Evolutionary conservation across 352 stramenopile genomes (phyloP), one percentile per base, ranked within the genome.

Genomic region (Phytophthora foliorum): DNA sequence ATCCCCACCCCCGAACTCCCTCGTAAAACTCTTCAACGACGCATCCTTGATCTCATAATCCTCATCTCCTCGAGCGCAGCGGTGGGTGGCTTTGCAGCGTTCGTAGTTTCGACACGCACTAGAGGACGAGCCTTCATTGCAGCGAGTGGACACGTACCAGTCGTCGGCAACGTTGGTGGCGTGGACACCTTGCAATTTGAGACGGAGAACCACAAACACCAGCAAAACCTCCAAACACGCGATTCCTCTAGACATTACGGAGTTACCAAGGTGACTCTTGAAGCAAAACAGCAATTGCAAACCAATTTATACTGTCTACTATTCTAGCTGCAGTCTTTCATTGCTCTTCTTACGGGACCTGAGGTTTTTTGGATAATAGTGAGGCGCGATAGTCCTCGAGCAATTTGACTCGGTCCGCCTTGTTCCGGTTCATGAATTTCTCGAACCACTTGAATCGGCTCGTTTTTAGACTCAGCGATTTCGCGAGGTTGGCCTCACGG

Each of bases 11-110:
- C 57, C 65, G 76, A 98, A 99, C 21, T 82, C 55, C 61, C 96
- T 82, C 42, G 87, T 88, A 39, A 86, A 98, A 73, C 96, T 95
- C 39, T 75, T 70, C 1, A 83, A 82, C 10, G 57, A 63, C 3
- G 79, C 91, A 9, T 74, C 71, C 11, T 74, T 83, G 54, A 98
- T 89, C 50, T 95, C 81, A 60, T 98, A 99, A 57, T 97, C 86
- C 85, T 95, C 86, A 24, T 93, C 83, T 3, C 88, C 97, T 36
- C 92, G 83, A 42, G 90, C 89, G 63, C 97, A 99, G 22, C 95
- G 84, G 69, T 98, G 90, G 2, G 95, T 99, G 21, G 81, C 81
- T 82, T 99, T 98, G 75, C 97, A 99, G 22, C 95, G 91, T 71
- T 98, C 92, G 63, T 99, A 98, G 31, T 80, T 75, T 13, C 29